Evolutionary conservation across 2,329 filamentous ascomycete genomes (phyloP), one percentile per base, ranked within the genome.

Genomic region (Penicillium hesseltinei): DNA sequence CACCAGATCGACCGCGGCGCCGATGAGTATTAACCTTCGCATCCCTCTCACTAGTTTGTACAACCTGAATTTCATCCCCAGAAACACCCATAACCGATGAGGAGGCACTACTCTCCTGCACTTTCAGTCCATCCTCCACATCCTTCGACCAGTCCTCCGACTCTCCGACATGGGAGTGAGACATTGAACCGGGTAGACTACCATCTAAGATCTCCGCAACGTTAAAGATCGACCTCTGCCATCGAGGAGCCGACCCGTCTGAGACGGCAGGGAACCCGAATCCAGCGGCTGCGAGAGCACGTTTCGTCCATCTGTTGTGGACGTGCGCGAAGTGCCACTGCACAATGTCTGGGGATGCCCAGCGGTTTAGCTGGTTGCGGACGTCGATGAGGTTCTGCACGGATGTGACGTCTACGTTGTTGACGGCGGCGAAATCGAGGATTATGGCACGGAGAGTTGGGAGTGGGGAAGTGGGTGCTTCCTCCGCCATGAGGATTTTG

Each of bases 241-340:
- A 33, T 13, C 25, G 33, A 3, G 23, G 44, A 10, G 9, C 33
- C 5, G 35, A 27, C 0, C 35, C 17, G 2, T 46, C 42, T 0
- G 48, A 33, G 2, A 13, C 4, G 13, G 27, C 83, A 3, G 90
- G 91, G 69, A 88, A 90, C 0, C 92, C 92, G 67, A 97, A 96
- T 5, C 92, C 92, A 27, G 88, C 92, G 0, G 89, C 85, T 3
- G 88, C 88, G 40, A 97, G 84, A 5, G 91, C 91, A 29, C 91
- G 88, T 78, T 94, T 96, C 23, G 91, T 92, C 92, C 92, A 96
- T 54, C 89, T 83, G 77, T 92, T 96, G 75, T 87, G 90, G 77
- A 97, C 88, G 73, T 86, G 88, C 17, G 91, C 89, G 62, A 97
- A 87, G 73, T 96, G 92, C 92, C 92, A 96, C 71, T 96, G 90